Base-by-base conservation (phyloP, 257 asterid species). In the Lantana camara region DNA sequence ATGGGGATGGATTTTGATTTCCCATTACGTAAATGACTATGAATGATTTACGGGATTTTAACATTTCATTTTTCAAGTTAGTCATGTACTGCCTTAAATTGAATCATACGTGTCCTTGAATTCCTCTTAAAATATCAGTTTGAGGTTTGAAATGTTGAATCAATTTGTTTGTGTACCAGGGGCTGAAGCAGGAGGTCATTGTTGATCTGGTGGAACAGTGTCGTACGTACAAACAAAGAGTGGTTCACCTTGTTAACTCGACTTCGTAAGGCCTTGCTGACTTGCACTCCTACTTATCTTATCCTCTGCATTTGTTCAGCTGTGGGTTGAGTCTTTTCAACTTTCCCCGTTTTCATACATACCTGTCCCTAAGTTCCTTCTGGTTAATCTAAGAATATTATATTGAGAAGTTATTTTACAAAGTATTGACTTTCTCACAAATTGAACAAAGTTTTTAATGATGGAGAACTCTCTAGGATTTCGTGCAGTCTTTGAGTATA, bases 171-270 rank as follows among this genome's bases (percentile, higher is more conserved):
- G 53, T 61, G 55, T 77, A 13, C 37, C 86, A 94, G 99, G 99
- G 95, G 38, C 64, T 90, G 58, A 88, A 80, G 80, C 97, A 90
- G 83, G 99, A 94, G 71, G 97, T 94, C 60, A 88, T 94, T 82
- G 95, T 90, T 73, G 99, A 90, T 78, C 76, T 94, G 80, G 99
- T 94, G 69, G 97, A 90, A 75, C 99, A 90, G 66, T 94, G 99
- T 60, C 97, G 97, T 61, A 83, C 81, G 19, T 94, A 84, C 86
- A 94, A 90, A 80, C 97, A 90, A 80, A 83, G 97, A 80, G 97
- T 93, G 55, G 97, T 93, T 19, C 97, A 93, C 83, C 96, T 93
- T 67, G 96, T 93, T 59, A 93, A 93, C 83, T 93, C 97, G 17
- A 93, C 99, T 55, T 80, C 97, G 99, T 94, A 88, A 88, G 99